phyloP scores from a whole-genome alignment of 108 stramenopile species.

The Cyclotella cryptica region DNA sequence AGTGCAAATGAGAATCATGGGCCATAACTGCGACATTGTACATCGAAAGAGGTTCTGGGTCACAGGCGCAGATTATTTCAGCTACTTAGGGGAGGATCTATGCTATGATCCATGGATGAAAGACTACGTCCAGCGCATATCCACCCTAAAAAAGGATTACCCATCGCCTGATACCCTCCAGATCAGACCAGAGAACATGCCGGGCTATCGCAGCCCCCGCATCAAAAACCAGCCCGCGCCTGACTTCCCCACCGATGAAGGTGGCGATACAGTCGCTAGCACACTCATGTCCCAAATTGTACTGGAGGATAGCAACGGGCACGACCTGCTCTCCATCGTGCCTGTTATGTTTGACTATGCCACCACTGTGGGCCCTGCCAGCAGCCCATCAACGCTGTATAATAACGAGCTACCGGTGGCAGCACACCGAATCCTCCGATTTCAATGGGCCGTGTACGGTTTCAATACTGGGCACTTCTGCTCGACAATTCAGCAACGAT shows the following conservation, averaged over 20 bases:
- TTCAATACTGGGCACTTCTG: constrained; percentile 5
- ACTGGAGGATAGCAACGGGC: too few species aligned
- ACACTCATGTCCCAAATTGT: too few species aligned
- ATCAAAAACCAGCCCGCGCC: too few species aligned
- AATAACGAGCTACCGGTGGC: neutral
- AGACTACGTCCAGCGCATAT: neutral
- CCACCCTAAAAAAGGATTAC: neutral
- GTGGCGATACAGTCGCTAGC: too few species aligned
- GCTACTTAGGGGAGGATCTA: neutral
- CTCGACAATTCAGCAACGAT: neutral
- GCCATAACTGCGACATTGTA: constrained; percentile 10
- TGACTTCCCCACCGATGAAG: too few species aligned
- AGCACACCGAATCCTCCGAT: neutral
- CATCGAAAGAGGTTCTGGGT: neutral
- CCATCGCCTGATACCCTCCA: neutral
- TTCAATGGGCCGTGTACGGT: constrained; percentile 2
- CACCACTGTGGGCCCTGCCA: neutral
- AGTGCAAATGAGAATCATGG: constrained; percentile 30
- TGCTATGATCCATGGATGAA: constrained; percentile 23
- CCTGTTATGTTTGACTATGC: neutral
- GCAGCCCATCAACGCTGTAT: neutral
- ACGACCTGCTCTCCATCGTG: neutral
- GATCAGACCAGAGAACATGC: constrained; percentile 28
- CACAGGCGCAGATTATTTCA: constrained; percentile 15
- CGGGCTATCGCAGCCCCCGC: too few species aligned